Conservation (phyloP, 768 basidiomycete genomes). For the Gymnopilus dilepis region DNA sequence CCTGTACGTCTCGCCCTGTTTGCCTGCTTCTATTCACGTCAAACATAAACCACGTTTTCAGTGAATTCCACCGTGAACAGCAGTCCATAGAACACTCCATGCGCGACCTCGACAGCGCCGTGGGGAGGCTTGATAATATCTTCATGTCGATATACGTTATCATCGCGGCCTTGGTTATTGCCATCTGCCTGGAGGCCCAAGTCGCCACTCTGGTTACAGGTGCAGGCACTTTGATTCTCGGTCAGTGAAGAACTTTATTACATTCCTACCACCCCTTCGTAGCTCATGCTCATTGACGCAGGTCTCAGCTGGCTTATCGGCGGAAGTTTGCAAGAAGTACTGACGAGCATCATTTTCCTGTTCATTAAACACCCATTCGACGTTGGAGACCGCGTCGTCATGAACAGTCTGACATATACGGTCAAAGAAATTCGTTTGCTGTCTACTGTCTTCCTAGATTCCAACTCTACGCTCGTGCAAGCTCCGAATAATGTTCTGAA, state of each 20-base stretch:
- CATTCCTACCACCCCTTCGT: background rate
- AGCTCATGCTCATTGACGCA: slow-evolving; percentile 28
- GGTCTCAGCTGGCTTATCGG: slow-evolving; percentile 90
- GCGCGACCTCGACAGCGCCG: slow-evolving; percentile 89
- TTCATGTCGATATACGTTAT: slow-evolving; percentile 81
- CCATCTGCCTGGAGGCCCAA: slow-evolving; percentile 81
- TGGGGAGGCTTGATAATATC: slow-evolving; percentile 85
- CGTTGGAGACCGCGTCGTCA: slow-evolving; percentile 73
- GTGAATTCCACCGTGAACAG: slow-evolving; percentile 86
- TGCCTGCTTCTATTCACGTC: background rate
- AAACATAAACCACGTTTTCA: slow-evolving; percentile 26
- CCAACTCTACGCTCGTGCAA: slow-evolving; percentile 64
- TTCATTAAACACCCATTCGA: slow-evolving; percentile 89
- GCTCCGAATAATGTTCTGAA: slow-evolving; percentile 72
- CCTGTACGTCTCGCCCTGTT: slow-evolving; percentile 46
- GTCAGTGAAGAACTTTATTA: slow-evolving; percentile 29
- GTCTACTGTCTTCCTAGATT: slow-evolving; percentile 74
- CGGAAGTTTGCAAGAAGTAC: slow-evolving; percentile 75
- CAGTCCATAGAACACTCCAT: slow-evolving; percentile 84
- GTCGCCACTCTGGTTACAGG: slow-evolving; percentile 77
- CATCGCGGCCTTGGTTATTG: slow-evolving; percentile 76
- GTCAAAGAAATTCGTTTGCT: slow-evolving; percentile 90
- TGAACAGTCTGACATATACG: slow-evolving; percentile 63
- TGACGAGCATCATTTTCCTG: slow-evolving; percentile 88
- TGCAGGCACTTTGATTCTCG: slow-evolving; percentile 64